Evolutionary conservation across 2,329 filamentous ascomycete genomes (phyloP).

Genomic region (Exophiala spinifera): DNA sequence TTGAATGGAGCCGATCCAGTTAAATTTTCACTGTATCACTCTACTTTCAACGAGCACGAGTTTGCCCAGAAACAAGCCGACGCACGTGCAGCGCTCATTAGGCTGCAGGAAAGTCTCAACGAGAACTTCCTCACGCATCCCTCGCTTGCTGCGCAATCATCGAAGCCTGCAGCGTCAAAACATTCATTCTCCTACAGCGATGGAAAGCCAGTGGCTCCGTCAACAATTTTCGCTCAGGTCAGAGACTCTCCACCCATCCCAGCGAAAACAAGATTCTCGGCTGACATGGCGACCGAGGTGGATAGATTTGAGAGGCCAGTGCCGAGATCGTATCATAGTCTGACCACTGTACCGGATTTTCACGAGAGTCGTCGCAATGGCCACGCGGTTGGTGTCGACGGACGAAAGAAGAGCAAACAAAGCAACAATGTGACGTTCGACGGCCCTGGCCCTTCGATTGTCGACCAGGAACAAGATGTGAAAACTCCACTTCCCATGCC

Average conservation of each 20-base stretch:
- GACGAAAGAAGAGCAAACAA: slow-evolving; percentile 5
- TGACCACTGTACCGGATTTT: slow-evolving; percentile 9
- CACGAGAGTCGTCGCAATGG: not conserved
- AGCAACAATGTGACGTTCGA: slow-evolving; percentile 5
- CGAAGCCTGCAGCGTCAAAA: slow-evolving; percentile 5
- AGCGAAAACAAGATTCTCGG: slow-evolving; percentile 6
- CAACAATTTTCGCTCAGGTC: slow-evolving; percentile 20
- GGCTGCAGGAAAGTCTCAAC: slow-evolving; percentile 28
- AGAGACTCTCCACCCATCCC: slow-evolving; percentile 11
- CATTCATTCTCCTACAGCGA: slow-evolving; percentile 13
- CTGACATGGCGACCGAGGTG: slow-evolving; percentile 3
- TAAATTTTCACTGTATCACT: not conserved
- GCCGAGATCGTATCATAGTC: slow-evolving; percentile 12
- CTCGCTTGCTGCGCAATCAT: slow-evolving; percentile 2
- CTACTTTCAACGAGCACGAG: slow-evolving; percentile 26
- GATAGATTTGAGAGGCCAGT: slow-evolving; percentile 5
- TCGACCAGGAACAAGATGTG: slow-evolving; percentile 6
- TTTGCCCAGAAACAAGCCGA: slow-evolving; percentile 28
- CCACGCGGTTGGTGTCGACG: not conserved
- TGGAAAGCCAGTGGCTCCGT: slow-evolving; percentile 18
- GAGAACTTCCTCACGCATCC: slow-evolving; percentile 23
- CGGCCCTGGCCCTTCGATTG: slow-evolving; percentile 20
- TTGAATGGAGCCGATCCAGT: not conserved
- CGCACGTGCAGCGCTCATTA: slow-evolving; percentile 26
- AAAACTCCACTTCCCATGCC: slow-evolving; percentile 11